These are phyloP conservation scores for Phytophthora chlamydospora DNA, from an alignment of 352 stramenopile genomes.

Conservation along the genomic window DNA sequence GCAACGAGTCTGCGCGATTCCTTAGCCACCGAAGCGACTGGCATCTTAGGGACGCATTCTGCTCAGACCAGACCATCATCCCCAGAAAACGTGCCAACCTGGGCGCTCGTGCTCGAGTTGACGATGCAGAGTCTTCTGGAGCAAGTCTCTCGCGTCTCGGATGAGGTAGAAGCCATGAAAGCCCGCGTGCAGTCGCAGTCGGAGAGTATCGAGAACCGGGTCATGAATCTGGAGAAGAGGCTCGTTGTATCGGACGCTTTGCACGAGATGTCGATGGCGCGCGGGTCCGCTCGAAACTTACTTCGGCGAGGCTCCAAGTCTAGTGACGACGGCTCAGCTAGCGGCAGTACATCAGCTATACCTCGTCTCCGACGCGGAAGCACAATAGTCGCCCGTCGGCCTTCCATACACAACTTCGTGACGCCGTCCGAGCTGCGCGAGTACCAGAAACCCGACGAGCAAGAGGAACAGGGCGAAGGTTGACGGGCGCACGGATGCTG, in stretches of 20 bases:
- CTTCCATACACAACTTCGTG: conserved; percentile 68
- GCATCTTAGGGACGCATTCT: neutral
- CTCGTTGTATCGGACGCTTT: conserved; percentile 57
- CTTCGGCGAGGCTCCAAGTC: conserved; percentile 25
- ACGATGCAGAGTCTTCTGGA: conserved; percentile 61
- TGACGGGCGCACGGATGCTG: conserved; percentile 11
- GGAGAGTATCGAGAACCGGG: conserved; percentile 41
- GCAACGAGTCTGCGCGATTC: conserved; percentile 7
- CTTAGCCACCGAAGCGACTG: conserved; percentile 1
- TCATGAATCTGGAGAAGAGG: conserved; percentile 55
- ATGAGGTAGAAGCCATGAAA: conserved; percentile 62
- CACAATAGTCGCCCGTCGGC: conserved; percentile 22
- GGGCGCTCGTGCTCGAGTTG: conserved; percentile 54
- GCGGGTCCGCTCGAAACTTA: conserved; percentile 19
- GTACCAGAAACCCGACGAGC: conserved; percentile 43
- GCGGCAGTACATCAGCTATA: conserved; percentile 4
- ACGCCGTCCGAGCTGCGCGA: conserved; percentile 65
- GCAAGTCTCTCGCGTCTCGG: conserved; percentile 58
- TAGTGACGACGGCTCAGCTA: conserved; percentile 10
- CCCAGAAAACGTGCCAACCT: conserved; percentile 41
- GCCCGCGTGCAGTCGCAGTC: conserved; percentile 49
- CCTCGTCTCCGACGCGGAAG: conserved; percentile 14
- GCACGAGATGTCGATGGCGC: conserved; percentile 46
- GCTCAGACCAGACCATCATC: conserved; percentile 7
- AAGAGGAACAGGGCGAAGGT: conserved; percentile 24